Base-by-base conservation (phyloP, 768 basidiomycete genomes). In the Termitomyces sp. region DNA sequence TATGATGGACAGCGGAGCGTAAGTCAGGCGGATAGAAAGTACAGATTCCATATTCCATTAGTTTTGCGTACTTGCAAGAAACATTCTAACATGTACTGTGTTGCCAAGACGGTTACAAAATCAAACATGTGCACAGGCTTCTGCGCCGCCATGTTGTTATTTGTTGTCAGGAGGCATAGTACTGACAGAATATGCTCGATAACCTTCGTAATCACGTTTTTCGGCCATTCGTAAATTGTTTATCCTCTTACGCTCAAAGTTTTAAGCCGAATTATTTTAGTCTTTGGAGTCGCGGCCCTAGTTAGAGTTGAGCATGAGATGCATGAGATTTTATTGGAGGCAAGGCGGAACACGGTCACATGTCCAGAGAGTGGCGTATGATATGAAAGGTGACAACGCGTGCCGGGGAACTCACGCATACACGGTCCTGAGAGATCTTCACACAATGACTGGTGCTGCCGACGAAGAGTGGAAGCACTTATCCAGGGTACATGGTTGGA, bases 121-220 rank as follows among this genome's bases (percentile, higher is more conserved):
- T 20, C 11, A 36, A 18, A 43, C 54, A 46, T 33, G 30, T 36
- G 14, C 9, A 26, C 11, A 5, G 41, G 44, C 54, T 59, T 59
- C 49, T 55, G 49, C 58, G 54, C 49, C 58, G 56, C 56, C 28
- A 45, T 52, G 35, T 46, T 52, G 14, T 36, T 40, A 44, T 52
- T 52, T 57, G 51, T 57, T 36, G 43, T 57, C 56, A 57, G 56
- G 56, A 57, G 56, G 43, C 18, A 22, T 40, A 28, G 5, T 36
- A 33, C 36, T 61, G 60, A 61, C 60, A 61, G 56, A 54, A 55
- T 55, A 50, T 61, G 60, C 54, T 55, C 57, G 50, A 61, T 58
- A 58, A 46, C 48, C 57, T 58, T 57, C 48, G 16, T 36, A 16
- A 52, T 57, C 41, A 57, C 51, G 44, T 38, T 43, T 57, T 46